phyloP scores from a whole-genome alignment of 257 asterid genomes.

The Nicotiana undulata region DNA sequence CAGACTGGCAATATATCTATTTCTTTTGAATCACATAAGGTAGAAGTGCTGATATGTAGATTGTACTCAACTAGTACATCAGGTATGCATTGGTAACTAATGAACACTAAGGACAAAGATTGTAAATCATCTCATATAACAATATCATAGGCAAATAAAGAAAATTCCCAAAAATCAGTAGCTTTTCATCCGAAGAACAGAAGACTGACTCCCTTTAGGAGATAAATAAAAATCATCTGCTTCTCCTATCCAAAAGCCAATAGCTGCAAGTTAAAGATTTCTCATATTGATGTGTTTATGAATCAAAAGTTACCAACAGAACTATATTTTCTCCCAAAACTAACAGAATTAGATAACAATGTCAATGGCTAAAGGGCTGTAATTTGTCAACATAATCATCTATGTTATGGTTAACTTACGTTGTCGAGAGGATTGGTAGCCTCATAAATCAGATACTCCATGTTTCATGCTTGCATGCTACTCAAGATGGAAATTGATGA shows the following conservation, averaged over 20 bases:
- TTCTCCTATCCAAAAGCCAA: not conserved
- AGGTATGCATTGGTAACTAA: not conserved
- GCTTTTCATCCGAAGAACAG: not conserved
- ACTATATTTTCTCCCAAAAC: too few relatives aligned
- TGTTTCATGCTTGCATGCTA: not conserved
- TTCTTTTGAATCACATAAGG: not conserved
- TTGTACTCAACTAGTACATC: not conserved
- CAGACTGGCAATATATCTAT: not conserved
- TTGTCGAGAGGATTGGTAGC: not conserved
- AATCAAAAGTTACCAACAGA: not conserved
- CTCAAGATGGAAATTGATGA: not conserved
- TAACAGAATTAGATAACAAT: too few relatives aligned
- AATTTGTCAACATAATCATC: not conserved
- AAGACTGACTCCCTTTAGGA: not conserved
- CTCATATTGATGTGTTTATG: not conserved
- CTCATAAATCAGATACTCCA: constrained; percentile 1
- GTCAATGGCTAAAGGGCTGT: not conserved
- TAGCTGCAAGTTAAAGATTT: not conserved
- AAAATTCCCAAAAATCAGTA: not conserved
- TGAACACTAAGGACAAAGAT: not conserved
- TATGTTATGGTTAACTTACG: not conserved
- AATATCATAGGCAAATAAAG: not conserved
- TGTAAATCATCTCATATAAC: not conserved
- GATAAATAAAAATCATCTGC: not conserved
- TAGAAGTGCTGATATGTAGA: not conserved